Base-by-base conservation (phyloP, 2,329 filamentous ascomycete genomes). In the Zasmidium angulare region DNA sequence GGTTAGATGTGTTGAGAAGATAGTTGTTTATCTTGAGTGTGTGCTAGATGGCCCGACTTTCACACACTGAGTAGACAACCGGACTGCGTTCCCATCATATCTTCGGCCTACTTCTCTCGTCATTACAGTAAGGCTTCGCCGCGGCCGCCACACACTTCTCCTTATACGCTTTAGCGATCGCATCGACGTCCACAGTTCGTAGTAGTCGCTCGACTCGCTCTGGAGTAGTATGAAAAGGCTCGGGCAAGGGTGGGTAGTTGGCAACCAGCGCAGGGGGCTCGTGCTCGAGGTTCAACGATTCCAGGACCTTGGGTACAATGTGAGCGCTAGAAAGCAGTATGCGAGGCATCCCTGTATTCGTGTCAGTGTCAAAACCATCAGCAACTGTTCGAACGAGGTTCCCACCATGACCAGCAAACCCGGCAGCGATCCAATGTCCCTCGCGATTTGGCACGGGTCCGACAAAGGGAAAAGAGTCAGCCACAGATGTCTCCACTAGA, bases 251-350 rank as follows among this genome's bases (percentile, higher is more conserved):
- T 14, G 71, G 68, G 29, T 66, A 70, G 4, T 50, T 40, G 3
- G 60, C n/a, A 2, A 56, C 65, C 17, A 68, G 57, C 12, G 54
- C 50, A 0, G 70, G 71, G 40, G 64, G 46, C 3, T 48, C 65
- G 51, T 67, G 60, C 11, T 67, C 55, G 43, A 66, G 22, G 10
- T 59, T 52, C 12, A 74, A 53, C 3, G 61, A 64, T 4, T 65
- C 53, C 9, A 73, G 50, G 2, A 74, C 54, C 3, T 67, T 58
- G 4, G 68, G 69, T 2, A 63, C 61, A 17, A 73, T 65, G 26
- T 72, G 65, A 1, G 72, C 70, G 0, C 69, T 63, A 1, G 70
- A 69, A 22, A 72, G 65, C 1, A 74, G 60, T 49, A 73, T 71
- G 1, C 71, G 69, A 21, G 71, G 70, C 71, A 74, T 74, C 22